Evolutionary conservation across 345 rosid species (phyloP).

Genomic region (Aegle marmelos): DNA sequence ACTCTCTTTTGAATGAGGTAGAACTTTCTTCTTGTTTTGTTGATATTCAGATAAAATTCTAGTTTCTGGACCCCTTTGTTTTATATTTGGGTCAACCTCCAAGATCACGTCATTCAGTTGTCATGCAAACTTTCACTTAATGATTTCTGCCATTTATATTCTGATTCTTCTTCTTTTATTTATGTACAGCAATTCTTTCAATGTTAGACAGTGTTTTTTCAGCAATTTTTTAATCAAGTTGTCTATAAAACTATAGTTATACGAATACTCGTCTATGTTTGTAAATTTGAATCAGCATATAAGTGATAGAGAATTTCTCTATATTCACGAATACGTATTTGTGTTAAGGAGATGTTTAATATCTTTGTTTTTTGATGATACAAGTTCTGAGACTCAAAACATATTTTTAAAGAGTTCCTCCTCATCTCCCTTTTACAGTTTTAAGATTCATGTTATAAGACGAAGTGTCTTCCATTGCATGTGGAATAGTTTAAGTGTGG

Average conservation of each 20-base stretch:
- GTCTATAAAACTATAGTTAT: background rate
- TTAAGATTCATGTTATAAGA: background rate
- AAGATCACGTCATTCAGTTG: background rate
- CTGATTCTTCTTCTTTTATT: background rate
- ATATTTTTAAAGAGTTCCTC: background rate
- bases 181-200: too few relatives aligned
- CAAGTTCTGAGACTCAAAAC: background rate
- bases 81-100: background rate
- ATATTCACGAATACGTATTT: background rate
- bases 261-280: background rate
- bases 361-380: background rate
- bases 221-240: background rate
- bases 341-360: background rate
- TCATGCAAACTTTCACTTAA: background rate
- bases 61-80: background rate
- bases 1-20: slow-evolving; percentile 89
- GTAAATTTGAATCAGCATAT: background rate
- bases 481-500: background rate
- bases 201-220: background rate
- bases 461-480: background rate
- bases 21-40: background rate
- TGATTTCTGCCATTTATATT: background rate
- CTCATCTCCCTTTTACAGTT: background rate
- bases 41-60: background rate
- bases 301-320: background rate